Conservation (phyloP, 2,329 filamentous ascomycete genomes). For the Monosporascus sp. region DNA sequence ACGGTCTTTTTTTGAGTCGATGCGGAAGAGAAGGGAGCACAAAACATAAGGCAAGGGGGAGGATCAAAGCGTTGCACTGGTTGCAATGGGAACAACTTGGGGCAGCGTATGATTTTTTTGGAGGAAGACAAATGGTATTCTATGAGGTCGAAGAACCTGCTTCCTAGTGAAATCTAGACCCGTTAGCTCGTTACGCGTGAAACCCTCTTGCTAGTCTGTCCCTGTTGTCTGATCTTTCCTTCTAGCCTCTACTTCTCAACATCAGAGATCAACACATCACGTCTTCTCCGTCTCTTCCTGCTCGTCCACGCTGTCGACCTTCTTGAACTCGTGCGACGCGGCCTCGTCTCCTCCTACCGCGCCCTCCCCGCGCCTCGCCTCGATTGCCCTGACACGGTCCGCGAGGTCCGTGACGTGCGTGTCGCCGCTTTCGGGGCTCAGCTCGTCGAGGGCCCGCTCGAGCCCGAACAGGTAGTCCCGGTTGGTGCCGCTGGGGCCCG, state of each 20-base stretch:
- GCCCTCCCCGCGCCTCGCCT: constrained; percentile 20
- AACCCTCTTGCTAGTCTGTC: too few relatives aligned
- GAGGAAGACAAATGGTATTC: too few relatives aligned
- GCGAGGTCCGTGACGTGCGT: constrained; percentile 81
- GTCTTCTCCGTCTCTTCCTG: constrained; percentile 47
- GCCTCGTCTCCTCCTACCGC: constrained; percentile 1
- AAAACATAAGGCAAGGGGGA: neutral
- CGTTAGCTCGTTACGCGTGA: too few relatives aligned
- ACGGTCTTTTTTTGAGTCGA: neutral
- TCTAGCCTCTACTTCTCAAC: too few relatives aligned
- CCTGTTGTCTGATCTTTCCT: too few relatives aligned
- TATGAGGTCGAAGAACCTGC: too few relatives aligned
- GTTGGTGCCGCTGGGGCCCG: constrained; percentile 83
- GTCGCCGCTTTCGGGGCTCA: constrained; percentile 75
- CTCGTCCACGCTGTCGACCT: constrained; percentile 46
- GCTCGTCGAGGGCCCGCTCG: constrained; percentile 64
- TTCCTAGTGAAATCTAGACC: too few relatives aligned
- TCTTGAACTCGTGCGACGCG: constrained; percentile 33
- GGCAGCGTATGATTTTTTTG: too few relatives aligned
- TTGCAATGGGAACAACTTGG: neutral
- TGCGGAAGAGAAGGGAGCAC: neutral
- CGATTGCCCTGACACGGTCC: constrained; percentile 61
- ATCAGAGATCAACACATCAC: constrained; percentile 1
- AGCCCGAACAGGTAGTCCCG: constrained; percentile 82
- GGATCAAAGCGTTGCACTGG: neutral